These are phyloP conservation scores for Inosperma sp. DNA, from an alignment of 768 basidiomycete genomes.

Conservation along the genomic window DNA sequence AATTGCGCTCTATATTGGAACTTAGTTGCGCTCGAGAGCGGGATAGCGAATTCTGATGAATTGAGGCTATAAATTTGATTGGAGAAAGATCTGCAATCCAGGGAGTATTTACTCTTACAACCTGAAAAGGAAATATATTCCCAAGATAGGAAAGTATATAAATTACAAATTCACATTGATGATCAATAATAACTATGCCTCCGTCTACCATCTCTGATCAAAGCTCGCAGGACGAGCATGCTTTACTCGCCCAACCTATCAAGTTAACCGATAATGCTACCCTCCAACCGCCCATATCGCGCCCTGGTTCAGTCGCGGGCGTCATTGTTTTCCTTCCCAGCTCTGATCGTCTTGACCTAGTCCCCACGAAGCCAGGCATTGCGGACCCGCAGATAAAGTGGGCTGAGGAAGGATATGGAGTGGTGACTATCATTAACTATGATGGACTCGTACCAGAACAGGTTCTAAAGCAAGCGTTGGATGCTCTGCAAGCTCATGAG, in stretches of 20 bases:
- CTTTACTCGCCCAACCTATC: conserved; percentile 38
- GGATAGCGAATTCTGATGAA: too few relatives aligned
- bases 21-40: too few relatives aligned
- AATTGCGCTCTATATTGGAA: neutral
- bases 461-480: conserved; percentile 30
- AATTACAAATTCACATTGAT: neutral
- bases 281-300: conserved; percentile 46
- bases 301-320: conserved; percentile 46
- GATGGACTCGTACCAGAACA: conserved; percentile 23
- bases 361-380: conserved; percentile 34
- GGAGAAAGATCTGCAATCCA: too few relatives aligned
- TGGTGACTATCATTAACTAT: conserved; percentile 33
- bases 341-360: conserved; percentile 19
- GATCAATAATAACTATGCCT: conserved; percentile 10
- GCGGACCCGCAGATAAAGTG: conserved; percentile 49
- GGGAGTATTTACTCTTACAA: too few relatives aligned
- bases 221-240: conserved; percentile 35
- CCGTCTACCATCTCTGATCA: conserved; percentile 33
- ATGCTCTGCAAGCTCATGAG: conserved; percentile 32
- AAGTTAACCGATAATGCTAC: conserved; percentile 28
- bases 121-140: conserved; percentile 4
- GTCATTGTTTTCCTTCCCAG: conserved; percentile 41
- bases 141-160: neutral
- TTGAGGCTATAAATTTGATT: too few relatives aligned
- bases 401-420: conserved; percentile 52